phyloP scores from a whole-genome alignment of 2,329 filamentous ascomycete species.

The Coniochaeta pulveracea region DNA sequence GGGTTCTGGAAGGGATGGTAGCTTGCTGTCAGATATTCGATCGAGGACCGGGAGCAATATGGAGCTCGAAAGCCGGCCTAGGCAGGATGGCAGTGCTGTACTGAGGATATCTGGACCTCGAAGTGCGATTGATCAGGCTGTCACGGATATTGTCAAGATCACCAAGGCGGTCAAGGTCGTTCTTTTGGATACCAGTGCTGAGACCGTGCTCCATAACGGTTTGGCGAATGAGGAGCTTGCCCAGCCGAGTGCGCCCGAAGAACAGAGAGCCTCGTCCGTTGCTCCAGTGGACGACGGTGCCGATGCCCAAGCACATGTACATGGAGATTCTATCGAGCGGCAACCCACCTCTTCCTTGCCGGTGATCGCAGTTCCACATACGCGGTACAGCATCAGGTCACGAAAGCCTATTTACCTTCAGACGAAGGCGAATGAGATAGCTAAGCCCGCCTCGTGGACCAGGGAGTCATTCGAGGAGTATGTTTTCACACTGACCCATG shows the following conservation, averaged over 20 bases:
- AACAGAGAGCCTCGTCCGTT: background rate
- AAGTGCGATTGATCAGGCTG: conserved; percentile 10
- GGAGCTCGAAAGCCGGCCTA: conserved; percentile 10
- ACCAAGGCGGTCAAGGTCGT: conserved; percentile 10
- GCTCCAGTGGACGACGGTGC: too few species aligned
- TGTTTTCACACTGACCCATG: conserved; percentile 26
- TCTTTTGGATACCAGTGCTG: conserved; percentile 5
- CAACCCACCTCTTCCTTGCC: background rate
- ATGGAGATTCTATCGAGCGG: too few species aligned
- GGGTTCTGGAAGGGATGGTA: conserved; percentile 10
- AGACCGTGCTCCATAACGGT: conserved; percentile 4
- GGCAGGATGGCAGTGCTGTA: conserved; percentile 7
- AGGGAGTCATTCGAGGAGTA: conserved; percentile 28
- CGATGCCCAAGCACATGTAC: background rate
- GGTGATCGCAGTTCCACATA: conserved; percentile 1
- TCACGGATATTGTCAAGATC: conserved; percentile 12
- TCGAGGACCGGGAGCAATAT: conserved; percentile 14
- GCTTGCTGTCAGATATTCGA: conserved; percentile 17
- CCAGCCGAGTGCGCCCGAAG: background rate
- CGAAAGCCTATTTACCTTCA: conserved; percentile 8
- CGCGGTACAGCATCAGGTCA: conserved; percentile 4
- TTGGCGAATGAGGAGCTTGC: background rate
- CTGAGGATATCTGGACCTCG: conserved; percentile 15
- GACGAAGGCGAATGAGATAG: conserved; percentile 25
- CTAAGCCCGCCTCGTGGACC: conserved; percentile 28